phyloP scores from a whole-genome alignment of 345 rosid genomes.

The Jatropha curcas region DNA sequence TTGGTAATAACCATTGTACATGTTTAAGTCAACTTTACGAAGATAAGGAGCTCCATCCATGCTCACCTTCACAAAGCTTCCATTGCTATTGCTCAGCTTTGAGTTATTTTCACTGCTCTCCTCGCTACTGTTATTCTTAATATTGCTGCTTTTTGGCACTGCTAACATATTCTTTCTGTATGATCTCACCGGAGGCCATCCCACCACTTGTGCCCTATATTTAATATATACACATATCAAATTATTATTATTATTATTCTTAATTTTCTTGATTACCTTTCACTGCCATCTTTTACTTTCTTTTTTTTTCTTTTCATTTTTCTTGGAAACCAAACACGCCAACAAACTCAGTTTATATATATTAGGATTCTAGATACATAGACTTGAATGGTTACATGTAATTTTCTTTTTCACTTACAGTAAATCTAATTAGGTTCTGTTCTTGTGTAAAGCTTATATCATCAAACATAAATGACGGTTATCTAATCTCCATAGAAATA shows the following conservation, averaged over 20 bases:
- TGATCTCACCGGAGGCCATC: slow-evolving; percentile 98
- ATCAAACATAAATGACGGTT: no score
- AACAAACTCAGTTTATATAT: no score
- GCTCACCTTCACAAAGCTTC: slow-evolving; percentile 79
- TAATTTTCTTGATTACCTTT: not conserved
- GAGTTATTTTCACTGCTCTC: slow-evolving; percentile 25
- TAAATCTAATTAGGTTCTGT: not conserved
- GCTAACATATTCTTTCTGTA: slow-evolving; percentile 69
- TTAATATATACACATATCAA: no score
- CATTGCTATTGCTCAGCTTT: slow-evolving; percentile 17
- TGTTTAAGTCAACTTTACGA: slow-evolving; percentile 78
- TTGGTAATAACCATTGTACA: slow-evolving; percentile 65
- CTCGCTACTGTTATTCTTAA: no score
- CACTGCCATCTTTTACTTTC: not conserved
- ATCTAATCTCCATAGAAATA: no score
- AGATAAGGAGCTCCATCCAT: slow-evolving; percentile 96
- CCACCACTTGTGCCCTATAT: slow-evolving; percentile 79
- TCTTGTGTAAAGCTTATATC: no score
- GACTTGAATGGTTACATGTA: no score
- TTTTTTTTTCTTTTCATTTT: not conserved
- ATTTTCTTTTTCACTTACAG: not conserved
- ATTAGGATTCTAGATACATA: no score
- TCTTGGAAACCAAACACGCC: not conserved
- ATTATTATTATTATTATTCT: no score
- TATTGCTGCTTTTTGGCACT: slow-evolving; percentile 40